Evolutionary conservation across 352 stramenopile genomes (phyloP).

Genomic region (Pythium myriotylum): DNA sequence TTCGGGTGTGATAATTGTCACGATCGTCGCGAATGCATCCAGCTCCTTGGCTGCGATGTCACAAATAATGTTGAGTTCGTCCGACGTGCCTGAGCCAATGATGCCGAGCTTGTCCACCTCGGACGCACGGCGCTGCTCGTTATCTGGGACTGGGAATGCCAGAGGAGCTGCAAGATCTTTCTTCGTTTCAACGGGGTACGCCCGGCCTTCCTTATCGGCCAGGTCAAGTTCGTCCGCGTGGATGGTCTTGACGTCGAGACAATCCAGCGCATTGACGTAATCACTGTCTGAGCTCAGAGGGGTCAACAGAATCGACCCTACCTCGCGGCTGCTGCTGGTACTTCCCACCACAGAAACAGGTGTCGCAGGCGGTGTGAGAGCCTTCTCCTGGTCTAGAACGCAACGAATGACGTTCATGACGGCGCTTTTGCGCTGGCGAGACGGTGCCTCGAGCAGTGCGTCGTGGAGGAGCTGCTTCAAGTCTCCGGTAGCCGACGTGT

Average conservation of each 20-base stretch:
- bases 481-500: conserved; percentile 25
- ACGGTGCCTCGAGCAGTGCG: conserved; percentile 34
- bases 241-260: conserved; percentile 11
- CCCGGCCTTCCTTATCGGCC: conserved; percentile 46
- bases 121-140: conserved; percentile 49
- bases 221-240: conserved; percentile 18
- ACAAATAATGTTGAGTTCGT: conserved; percentile 76
- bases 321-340: not conserved
- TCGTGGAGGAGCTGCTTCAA: conserved; percentile 47
- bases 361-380: not conserved
- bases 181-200: conserved; percentile 38
- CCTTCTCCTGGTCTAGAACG: conserved; percentile 48
- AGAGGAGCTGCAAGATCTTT: conserved; percentile 34
- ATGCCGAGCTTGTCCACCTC: conserved; percentile 48
- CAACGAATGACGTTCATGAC: conserved; percentile 56
- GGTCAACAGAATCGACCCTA: conserved; percentile 14
- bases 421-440: conserved; percentile 34
- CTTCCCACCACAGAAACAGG: not conserved
- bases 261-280: conserved; percentile 19
- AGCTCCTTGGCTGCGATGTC: conserved; percentile 64
- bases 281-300: conserved; percentile 18
- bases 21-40: conserved; percentile 48
- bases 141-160: conserved; percentile 34
- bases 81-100: conserved; percentile 38
- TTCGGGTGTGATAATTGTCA: conserved; percentile 60